Percentiles rank a stretch among this genome's conserved stretches.
These are phyloP conservation scores for Zygosaccharomyces bailii DNA, from an alignment of 805 yeast genomes.

Conservation along the genomic window DNA sequence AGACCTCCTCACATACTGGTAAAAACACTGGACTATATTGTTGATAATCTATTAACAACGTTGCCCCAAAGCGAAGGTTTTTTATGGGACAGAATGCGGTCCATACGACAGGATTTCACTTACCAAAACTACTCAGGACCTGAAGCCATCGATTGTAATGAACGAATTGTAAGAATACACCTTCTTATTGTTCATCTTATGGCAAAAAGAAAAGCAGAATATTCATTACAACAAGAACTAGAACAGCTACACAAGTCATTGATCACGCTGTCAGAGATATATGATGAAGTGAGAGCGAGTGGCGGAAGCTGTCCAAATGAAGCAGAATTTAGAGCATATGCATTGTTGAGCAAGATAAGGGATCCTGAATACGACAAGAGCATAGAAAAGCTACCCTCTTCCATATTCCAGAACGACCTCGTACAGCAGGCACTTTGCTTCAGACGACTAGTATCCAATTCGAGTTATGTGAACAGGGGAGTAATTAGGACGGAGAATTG, in stretches of 20 bases:
- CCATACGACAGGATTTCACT: slow-evolving; percentile 94
- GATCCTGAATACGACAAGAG: slow-evolving; percentile 84
- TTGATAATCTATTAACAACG: slow-evolving; percentile 56
- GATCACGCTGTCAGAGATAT: slow-evolving; percentile 84
- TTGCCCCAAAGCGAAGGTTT: slow-evolving; percentile 87
- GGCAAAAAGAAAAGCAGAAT: slow-evolving; percentile 70
- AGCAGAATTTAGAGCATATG: slow-evolving; percentile 90
- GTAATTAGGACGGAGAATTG: slow-evolving; percentile 53
- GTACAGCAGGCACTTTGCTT: slow-evolving; percentile 73
- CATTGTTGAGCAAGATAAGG: slow-evolving; percentile 69
- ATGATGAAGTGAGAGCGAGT: slow-evolving; percentile 68
- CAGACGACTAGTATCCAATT: slow-evolving; percentile 63
- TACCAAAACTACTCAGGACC: slow-evolving; percentile 92
- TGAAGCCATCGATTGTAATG: slow-evolving; percentile 91
- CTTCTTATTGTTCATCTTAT: slow-evolving; percentile 75
- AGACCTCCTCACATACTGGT: slow-evolving; percentile 80
- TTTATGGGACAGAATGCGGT: slow-evolving; percentile 95
- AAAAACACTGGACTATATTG: slow-evolving; percentile 65
- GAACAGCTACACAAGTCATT: slow-evolving; percentile 91
- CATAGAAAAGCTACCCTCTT: slow-evolving; percentile 61
- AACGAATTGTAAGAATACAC: slow-evolving; percentile 85
- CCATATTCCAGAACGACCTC: slow-evolving; percentile 48
- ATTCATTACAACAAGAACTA: slow-evolving; percentile 90
- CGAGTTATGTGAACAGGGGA: slow-evolving; percentile 55
- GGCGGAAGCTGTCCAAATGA: slow-evolving; percentile 76